Evolutionary conservation across 805 yeast species (phyloP).

Genomic region (Kluyveromyces aestuarii): DNA sequence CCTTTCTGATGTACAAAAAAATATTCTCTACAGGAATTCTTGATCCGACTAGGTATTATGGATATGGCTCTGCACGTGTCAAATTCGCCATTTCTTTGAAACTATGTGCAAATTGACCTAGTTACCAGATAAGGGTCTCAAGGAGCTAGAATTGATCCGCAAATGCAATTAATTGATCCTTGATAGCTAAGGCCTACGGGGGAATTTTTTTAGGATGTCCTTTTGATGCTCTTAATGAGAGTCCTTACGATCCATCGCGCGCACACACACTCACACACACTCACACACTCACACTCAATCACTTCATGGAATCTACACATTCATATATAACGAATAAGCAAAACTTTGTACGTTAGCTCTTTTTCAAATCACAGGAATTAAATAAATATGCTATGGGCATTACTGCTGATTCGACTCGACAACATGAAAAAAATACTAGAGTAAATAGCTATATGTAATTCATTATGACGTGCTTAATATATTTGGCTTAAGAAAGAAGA

Average conservation of each 20-base stretch:
- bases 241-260: not conserved
- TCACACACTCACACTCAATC: too few species aligned
- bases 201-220: not conserved
- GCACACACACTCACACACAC: too few species aligned
- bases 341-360: not conserved
- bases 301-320: not conserved
- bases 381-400: not conserved
- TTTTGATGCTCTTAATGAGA: not conserved
- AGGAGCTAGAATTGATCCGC: not conserved
- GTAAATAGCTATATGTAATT: too few species aligned
- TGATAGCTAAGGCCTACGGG: not conserved
- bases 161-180: not conserved
- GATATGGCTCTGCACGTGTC: not conserved
- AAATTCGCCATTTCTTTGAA: not conserved
- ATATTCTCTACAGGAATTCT: not conserved
- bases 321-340: not conserved
- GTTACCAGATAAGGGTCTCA: not conserved
- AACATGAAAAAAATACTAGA: too few species aligned
- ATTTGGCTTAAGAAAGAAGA: too few species aligned
- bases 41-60: not conserved
- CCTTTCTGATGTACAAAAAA: not conserved
- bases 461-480: too few species aligned
- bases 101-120: not conserved
- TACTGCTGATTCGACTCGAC: too few species aligned
- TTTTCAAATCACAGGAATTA: too few species aligned